Evolutionary conservation across 2,329 filamentous ascomycete species (phyloP), one percentile per base, ranked within the genome.

Genomic region (Blastomyces emzantsi): DNA sequence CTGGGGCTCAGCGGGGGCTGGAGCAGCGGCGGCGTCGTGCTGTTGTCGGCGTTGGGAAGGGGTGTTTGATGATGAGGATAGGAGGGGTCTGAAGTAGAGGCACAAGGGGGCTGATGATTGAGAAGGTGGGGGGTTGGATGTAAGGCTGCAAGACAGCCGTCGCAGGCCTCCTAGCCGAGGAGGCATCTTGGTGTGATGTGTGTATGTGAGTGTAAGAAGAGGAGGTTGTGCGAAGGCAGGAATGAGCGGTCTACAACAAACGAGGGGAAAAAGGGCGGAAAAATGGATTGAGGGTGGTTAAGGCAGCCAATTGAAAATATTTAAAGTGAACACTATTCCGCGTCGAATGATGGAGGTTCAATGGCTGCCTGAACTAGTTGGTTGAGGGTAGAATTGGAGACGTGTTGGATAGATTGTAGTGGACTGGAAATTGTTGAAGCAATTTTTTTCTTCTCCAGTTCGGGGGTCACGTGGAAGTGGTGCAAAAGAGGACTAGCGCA

Each of bases 81-180:
- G 61, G 61, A 56, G 61, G 61, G 65, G 60, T 66, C 63, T 65
- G 61, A 65, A 62, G 61, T 13, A 36, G n/a, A 45, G 60, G 64
- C 33, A 61, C 43, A 57, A 56, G 52, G 58, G 64, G 62, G 60
- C 64, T 64, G 69, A 68, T 54, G 68, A 73, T 65, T 66, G 69
- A 71, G 73, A 72, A 71, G 64, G 73, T 68, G 64, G 61, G 43
- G 66, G 64, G 43, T 62, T 61, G 39, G 64, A 57, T 33, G 66
- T 62, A 36, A 74, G 69, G 51, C 72, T 69, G 66, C 70, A 73
- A 52, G 74, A 71, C 62, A 76, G 70, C 58, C 70, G 68, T 65
- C 66, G 64, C 15, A 71, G 72, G 67, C 67, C 73, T 64, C 74
- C 71, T 73, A 78, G 70, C 72, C 75, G 73, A 39, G 75, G 75